Evolutionary conservation across 306 rosid genomes (phyloP).

Genomic region (Acacia melanoxylon): DNA sequence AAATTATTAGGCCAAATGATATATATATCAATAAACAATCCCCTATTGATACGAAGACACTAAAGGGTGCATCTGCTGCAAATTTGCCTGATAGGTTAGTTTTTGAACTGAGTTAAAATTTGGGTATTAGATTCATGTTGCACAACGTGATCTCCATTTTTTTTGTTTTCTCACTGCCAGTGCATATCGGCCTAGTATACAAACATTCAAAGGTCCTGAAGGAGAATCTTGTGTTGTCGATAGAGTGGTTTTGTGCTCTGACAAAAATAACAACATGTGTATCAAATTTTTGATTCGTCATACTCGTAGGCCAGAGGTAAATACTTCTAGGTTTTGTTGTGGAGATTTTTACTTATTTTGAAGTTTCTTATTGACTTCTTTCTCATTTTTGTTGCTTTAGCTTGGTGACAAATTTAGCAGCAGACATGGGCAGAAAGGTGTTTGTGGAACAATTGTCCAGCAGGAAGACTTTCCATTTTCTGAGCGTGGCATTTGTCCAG

Average conservation of each 20-base stretch:
- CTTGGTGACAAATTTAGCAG: conserved; percentile 98
- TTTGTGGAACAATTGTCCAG: conserved; percentile 88
- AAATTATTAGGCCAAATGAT: conserved; percentile 65
- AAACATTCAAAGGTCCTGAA: conserved; percentile 63
- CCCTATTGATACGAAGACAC: conserved; percentile 52
- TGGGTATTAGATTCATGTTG: not conserved
- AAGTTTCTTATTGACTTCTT: conserved; percentile 22
- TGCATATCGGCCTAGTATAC: conserved; percentile 45
- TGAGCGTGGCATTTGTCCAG: conserved; percentile 97
- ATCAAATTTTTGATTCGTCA: conserved; percentile 76
- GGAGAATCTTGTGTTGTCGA: conserved; percentile 85
- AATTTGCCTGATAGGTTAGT: conserved; percentile 61
- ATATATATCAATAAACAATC: conserved; percentile 70
- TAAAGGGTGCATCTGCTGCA: conserved; percentile 35
- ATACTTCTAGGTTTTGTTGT: conserved; percentile 23
- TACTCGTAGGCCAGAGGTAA: conserved; percentile 97
- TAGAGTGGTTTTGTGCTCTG: conserved; percentile 79
- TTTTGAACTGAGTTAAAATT: not conserved
- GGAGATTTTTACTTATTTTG: conserved; percentile 4
- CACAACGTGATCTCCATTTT: conserved; percentile 24
- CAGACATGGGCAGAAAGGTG: conserved; percentile 99
- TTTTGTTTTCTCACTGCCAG: conserved; percentile 39
- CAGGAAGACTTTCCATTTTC: conserved; percentile 98
- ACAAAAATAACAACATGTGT: conserved; percentile 65
- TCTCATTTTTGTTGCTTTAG: conserved; percentile 41